Evolutionary conservation across 768 basidiomycete genomes (phyloP).

Genomic region (Naganishia kalamii): DNA sequence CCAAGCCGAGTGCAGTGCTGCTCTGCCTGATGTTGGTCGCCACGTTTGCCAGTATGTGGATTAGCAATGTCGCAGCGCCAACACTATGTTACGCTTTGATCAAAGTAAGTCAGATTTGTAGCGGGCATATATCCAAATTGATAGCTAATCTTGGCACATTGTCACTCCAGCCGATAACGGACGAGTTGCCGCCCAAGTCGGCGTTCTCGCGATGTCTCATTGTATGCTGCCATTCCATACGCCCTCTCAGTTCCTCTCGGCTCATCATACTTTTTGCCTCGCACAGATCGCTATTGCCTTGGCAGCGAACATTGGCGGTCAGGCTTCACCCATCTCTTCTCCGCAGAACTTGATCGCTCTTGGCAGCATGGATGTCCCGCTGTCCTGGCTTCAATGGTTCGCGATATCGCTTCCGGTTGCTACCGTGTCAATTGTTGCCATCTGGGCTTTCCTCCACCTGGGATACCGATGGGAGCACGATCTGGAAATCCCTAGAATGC

Average conservation of each 20-base stretch:
- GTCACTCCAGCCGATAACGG: constrained; percentile 70
- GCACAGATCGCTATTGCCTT: constrained; percentile 96
- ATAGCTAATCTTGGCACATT: not conserved
- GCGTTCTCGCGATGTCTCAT: constrained; percentile 85
- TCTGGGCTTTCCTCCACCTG: constrained; percentile 81
- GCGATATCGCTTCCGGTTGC: constrained; percentile 88
- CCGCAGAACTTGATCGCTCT: constrained; percentile 96
- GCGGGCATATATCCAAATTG: not conserved
- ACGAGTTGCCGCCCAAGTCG: constrained; percentile 79
- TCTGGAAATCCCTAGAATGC: constrained; percentile 75
- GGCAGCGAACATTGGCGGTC: constrained; percentile 97
- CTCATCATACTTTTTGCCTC: too few species aligned
- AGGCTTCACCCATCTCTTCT: constrained; percentile 93
- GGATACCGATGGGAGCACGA: constrained; percentile 63
- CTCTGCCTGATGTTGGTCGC: constrained; percentile 93
- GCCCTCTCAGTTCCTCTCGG: too few species aligned
- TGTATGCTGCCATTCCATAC: constrained; percentile 53
- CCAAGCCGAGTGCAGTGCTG: constrained; percentile 74
- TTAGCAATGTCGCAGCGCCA: constrained; percentile 96
- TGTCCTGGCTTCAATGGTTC: constrained; percentile 92
- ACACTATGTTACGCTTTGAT: constrained; percentile 95
- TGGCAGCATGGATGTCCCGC: constrained; percentile 69
- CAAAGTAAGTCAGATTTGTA: constrained; percentile 54
- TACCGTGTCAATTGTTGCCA: constrained; percentile 71
- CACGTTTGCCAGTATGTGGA: constrained; percentile 99